These are phyloP conservation scores for Beauveria sp. DNA, from an alignment of 2,329 filamentous ascomycete species.

Conservation along the genomic window DNA sequence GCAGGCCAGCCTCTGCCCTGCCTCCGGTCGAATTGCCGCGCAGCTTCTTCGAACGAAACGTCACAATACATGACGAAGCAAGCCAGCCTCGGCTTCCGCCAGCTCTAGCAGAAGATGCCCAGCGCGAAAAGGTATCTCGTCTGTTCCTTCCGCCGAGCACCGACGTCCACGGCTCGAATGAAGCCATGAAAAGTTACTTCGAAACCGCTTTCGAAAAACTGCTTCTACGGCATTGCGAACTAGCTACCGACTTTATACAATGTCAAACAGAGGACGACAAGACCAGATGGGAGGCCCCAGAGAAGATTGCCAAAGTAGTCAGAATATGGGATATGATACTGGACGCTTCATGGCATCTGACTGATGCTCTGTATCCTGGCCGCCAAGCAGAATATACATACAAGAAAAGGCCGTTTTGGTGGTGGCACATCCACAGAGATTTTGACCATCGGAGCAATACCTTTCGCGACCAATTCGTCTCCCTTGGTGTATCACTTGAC, in stretches of 20 bases:
- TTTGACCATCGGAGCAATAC: slow-evolving; percentile 22
- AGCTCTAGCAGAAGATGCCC: slow-evolving; percentile 26
- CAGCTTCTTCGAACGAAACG: slow-evolving; percentile 7
- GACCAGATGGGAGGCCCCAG: slow-evolving; percentile 10
- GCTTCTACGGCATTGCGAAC: slow-evolving; percentile 15
- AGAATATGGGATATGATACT: slow-evolving; percentile 28
- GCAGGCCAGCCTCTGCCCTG: slow-evolving; percentile 14
- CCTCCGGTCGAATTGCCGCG: slow-evolving; percentile 9
- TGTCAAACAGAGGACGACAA: slow-evolving; percentile 7
- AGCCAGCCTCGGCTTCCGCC: slow-evolving; percentile 22
- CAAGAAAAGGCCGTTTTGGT: slow-evolving; percentile 30
- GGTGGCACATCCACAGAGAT: slow-evolving; percentile 32
- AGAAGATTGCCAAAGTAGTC: slow-evolving; percentile 16
- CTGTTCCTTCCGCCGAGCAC: slow-evolving; percentile 21
- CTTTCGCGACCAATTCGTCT: slow-evolving; percentile 23
- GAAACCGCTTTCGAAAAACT: slow-evolving; percentile 20
- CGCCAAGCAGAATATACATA: slow-evolving; percentile 28
- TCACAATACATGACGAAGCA: slow-evolving; percentile 1
- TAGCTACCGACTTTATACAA: slow-evolving; percentile 14
- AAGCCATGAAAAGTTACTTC: slow-evolving; percentile 24
- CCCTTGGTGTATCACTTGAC: slow-evolving; percentile 20
- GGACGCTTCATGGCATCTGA: slow-evolving; percentile 29
- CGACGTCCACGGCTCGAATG: slow-evolving; percentile 18
- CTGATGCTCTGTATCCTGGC: slow-evolving; percentile 27
- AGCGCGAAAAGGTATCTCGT: slow-evolving; percentile 23